A percentile compares a stretch with the other conserved stretches of the same genome.
Evolutionary conservation across 805 yeast species (phyloP).

Genomic region (Candida endomychidarum): DNA sequence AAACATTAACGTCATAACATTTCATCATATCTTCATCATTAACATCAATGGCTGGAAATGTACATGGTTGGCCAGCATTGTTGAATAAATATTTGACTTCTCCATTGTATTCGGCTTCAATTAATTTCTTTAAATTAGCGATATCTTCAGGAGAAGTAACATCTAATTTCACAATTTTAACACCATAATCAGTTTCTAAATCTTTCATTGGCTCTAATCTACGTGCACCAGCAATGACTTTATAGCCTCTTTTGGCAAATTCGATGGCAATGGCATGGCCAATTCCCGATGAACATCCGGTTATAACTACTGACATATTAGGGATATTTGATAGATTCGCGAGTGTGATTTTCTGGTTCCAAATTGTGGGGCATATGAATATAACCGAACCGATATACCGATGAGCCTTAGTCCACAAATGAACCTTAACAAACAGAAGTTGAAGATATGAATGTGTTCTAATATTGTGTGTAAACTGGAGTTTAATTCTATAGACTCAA

Average conservation of each 20-base stretch:
- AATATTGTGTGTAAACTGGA: no score
- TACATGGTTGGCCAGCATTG: constrained; percentile 77
- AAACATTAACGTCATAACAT: constrained; percentile 65
- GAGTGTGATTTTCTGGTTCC: background rate
- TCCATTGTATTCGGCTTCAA: constrained; percentile 45
- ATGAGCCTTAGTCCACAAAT: no score
- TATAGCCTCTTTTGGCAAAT: constrained; percentile 50
- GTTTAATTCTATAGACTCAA: no score
- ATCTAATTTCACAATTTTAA: constrained; percentile 54
- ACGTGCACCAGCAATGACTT: constrained; percentile 75
- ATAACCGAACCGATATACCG: no score
- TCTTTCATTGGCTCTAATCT: constrained; percentile 60
- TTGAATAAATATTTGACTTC: constrained; percentile 61
- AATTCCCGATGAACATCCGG: constrained; percentile 60
- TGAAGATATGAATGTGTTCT: no score
- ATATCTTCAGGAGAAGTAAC: constrained; percentile 55
- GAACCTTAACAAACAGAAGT: no score
- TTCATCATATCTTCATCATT: constrained; percentile 50
- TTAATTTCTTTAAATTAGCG: constrained; percentile 37
- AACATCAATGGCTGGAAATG: constrained; percentile 69
- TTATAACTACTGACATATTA: constrained; percentile 31
- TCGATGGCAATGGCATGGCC: constrained; percentile 51
- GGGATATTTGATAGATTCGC: no score
- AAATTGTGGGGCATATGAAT: constrained; percentile 1
- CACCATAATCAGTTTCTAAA: constrained; percentile 44